A percentile compares a stretch with the other conserved stretches of the same genome.
These are phyloP conservation scores for Candolleomyces eurysporus DNA, from an alignment of 768 basidiomycete species.

Conservation along the genomic window DNA sequence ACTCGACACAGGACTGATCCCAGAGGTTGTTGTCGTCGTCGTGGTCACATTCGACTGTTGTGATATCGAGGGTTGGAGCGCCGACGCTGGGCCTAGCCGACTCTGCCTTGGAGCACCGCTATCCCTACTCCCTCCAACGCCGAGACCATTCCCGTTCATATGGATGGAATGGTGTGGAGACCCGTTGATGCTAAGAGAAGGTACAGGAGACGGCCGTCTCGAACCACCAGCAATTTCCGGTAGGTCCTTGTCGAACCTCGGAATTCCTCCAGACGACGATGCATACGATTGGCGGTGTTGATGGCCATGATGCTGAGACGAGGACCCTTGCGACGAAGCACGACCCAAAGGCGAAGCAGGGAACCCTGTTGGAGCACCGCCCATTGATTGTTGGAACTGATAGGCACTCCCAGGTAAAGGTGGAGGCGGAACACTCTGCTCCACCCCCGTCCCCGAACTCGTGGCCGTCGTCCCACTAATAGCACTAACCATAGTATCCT, in stretches of 20 bases:
- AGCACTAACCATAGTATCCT: background rate
- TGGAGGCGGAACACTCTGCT: background rate
- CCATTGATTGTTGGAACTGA: background rate
- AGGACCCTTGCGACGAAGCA: background rate
- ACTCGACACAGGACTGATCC: background rate
- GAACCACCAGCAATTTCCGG: background rate
- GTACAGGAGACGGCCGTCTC: constrained; percentile 1
- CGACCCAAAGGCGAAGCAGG: too few relatives aligned
- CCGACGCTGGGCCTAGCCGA: background rate
- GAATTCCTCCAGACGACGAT: background rate
- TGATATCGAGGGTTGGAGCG: background rate
- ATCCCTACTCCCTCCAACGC: background rate
- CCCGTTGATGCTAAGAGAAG: constrained; percentile 4
- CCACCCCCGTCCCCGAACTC: background rate
- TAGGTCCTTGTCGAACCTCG: constrained; percentile 2
- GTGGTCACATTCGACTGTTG: background rate
- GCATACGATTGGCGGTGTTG: background rate
- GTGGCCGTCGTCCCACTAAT: constrained; percentile 3
- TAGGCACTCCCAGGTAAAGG: background rate
- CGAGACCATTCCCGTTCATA: background rate
- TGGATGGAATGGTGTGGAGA: background rate
- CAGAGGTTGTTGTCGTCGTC: background rate
- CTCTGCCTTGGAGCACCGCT: background rate
- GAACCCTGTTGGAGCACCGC: too few relatives aligned
- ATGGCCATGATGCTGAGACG: background rate